Percentiles rank a stretch among this genome's conserved stretches.
These are phyloP conservation scores for Hamamelis virginiana DNA, from an alignment of 164 flowering plant species.

Conservation along the genomic window DNA sequence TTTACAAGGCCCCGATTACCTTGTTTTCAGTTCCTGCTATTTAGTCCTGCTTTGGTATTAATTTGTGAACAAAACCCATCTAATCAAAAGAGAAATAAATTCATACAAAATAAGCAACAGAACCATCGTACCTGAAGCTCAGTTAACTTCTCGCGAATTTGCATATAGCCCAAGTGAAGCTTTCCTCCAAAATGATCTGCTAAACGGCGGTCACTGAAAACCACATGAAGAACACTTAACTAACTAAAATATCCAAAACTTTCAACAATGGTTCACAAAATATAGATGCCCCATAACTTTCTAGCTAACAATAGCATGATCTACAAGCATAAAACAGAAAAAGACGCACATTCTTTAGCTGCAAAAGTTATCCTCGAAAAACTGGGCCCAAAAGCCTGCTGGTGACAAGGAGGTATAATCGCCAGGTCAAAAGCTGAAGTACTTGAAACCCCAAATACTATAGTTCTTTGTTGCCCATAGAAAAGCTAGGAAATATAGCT, in stretches of 20 bases:
- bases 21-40: not conserved
- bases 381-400: conserved; percentile 99
- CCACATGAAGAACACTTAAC: conserved; percentile 13
- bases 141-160: conserved; percentile 87
- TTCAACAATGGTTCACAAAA: not conserved
- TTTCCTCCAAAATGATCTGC: conserved; percentile 99
- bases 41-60: not conserved
- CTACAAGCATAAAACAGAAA: conserved; percentile 69
- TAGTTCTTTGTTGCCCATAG: conserved; percentile 33
- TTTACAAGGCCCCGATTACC: no score
- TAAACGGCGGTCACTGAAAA: conserved; percentile 91
- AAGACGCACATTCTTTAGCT: conserved; percentile 99
- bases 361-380: conserved; percentile 98
- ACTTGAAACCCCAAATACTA: conserved; percentile 71
- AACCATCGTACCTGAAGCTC: conserved; percentile 73
- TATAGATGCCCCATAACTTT: conserved; percentile 23
- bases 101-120: not conserved
- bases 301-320: conserved; percentile 46
- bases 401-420: conserved; percentile 96
- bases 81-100: not conserved
- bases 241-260: conserved; percentile 1
- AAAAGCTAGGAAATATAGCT: conserved; percentile 16
- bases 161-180: conserved; percentile 97
- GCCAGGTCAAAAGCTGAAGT: conserved; percentile 84
- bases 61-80: not conserved